phyloP scores from a whole-genome alignment of 83 land plant species.

The Diphasiastrum complanatum region DNA sequence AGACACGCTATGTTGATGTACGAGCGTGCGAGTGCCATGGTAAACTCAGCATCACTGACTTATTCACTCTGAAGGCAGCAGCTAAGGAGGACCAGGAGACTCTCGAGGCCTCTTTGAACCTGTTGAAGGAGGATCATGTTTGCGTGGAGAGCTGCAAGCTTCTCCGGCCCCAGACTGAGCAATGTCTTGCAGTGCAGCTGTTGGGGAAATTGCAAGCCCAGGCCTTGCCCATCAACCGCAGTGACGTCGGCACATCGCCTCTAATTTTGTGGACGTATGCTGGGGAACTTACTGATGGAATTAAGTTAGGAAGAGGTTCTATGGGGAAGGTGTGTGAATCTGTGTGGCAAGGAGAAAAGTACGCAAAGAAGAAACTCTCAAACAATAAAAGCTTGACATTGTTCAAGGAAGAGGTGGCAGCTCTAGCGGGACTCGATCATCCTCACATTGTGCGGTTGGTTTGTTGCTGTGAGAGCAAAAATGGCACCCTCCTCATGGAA shows the following conservation, averaged over 20 bases:
- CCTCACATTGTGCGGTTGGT: conserved; percentile 3
- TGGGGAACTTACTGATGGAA: background rate
- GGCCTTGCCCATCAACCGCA: no score
- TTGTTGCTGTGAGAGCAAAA: background rate
- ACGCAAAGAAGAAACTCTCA: background rate
- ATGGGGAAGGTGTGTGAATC: background rate
- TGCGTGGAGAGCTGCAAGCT: background rate
- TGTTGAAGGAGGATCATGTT: conserved; percentile 1
- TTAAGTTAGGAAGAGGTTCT: conserved; percentile 1
- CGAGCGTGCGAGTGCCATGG: background rate
- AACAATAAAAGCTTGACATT: background rate
- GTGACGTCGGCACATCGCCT: no score
- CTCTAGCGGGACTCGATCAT: background rate
- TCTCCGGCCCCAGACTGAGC: background rate
- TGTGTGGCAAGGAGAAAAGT: background rate
- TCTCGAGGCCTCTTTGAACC: background rate
- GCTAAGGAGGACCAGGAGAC: background rate
- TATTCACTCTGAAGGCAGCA: background rate
- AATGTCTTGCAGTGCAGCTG: conserved; percentile 3
- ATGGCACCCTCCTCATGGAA: background rate
- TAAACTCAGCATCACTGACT: background rate
- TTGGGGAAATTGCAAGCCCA: conserved; percentile 2
- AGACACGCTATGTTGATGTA: background rate
- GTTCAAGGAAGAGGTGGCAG: conserved; percentile 1
- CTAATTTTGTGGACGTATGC: no score